Conservation (phyloP, 2,329 filamentous ascomycete genomes). For the Calonectria multiphialidica region DNA sequence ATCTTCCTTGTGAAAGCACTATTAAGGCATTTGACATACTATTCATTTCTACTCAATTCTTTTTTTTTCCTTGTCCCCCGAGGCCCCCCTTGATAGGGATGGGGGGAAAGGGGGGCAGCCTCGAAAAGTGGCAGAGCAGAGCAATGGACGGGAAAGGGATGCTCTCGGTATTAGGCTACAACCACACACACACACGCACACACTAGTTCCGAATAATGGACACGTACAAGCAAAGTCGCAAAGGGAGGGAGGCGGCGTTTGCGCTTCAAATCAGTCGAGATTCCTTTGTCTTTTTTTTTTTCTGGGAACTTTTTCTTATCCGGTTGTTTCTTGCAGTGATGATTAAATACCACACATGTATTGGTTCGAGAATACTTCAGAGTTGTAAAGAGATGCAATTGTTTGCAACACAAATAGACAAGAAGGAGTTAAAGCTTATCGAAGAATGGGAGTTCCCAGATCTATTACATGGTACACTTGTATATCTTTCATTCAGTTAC, state of each 20-base stretch:
- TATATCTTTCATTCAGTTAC: constrained; percentile 14
- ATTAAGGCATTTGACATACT: constrained; percentile 22
- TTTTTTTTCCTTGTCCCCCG: constrained; percentile 5
- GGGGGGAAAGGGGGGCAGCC: constrained; percentile 13
- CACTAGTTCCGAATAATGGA: constrained; percentile 24
- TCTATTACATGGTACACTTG: constrained; percentile 30
- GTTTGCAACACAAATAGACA: background rate
- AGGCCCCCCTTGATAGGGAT: constrained; percentile 9
- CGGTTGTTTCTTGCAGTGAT: background rate
- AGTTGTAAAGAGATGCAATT: constrained; percentile 4
- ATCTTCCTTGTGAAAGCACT: constrained; percentile 20
- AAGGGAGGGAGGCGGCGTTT: constrained; percentile 5
- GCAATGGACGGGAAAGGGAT: constrained; percentile 12
- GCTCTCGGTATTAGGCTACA: constrained; percentile 18
- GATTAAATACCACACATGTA: constrained; percentile 4
- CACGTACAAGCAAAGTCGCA: constrained; percentile 19
- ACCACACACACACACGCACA: background rate
- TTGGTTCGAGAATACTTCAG: background rate
- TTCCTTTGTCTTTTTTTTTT: constrained; percentile 1
- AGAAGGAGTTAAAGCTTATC: background rate
- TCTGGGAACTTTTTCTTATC: background rate
- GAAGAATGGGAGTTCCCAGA: constrained; percentile 29
- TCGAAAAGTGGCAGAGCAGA: constrained; percentile 22
- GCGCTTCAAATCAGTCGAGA: constrained; percentile 12
- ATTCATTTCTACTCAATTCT: constrained; percentile 15